Conservation (phyloP, 345 rosid species). For the Clausena lansium region DNA sequence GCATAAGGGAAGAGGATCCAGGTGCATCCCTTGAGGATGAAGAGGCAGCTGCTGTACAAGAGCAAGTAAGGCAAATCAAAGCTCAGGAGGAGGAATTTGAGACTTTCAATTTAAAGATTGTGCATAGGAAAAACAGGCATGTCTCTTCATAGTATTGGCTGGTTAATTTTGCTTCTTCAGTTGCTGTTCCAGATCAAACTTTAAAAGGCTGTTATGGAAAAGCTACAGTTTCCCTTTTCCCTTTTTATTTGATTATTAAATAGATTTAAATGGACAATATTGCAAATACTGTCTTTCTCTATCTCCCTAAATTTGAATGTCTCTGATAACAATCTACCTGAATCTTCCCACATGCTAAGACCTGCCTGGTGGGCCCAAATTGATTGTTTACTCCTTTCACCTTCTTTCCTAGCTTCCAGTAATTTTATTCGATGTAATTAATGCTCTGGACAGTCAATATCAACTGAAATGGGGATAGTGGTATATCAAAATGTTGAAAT, state of each 20-base stretch:
- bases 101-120: constrained; percentile 94
- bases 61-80: constrained; percentile 96
- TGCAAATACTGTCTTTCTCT: not conserved
- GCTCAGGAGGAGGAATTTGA: constrained; percentile 98
- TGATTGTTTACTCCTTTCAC: not conserved
- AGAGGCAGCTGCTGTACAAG: constrained; percentile 93
- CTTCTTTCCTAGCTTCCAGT: not conserved
- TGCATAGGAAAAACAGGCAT: constrained; percentile 97
- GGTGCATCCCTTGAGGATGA: constrained; percentile 82
- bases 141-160: constrained; percentile 23
- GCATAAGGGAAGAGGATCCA: constrained; percentile 65
- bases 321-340: not conserved
- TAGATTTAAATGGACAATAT: not conserved
- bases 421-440: not conserved
- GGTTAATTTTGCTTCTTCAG: not conserved
- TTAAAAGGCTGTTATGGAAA: constrained; percentile 6
- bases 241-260: too few relatives aligned
- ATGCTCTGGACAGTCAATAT: not conserved
- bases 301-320: not conserved
- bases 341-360: not conserved
- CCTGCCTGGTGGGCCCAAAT: constrained; percentile 3
- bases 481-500: not conserved
- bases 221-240: not conserved
- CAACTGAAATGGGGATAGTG: not conserved
- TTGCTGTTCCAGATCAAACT: not conserved